A percentile compares a stretch with the other conserved stretches of the same genome.
Conservation (phyloP, 495 filamentous ascomycete genomes). For the Penicillium turbatum region DNA sequence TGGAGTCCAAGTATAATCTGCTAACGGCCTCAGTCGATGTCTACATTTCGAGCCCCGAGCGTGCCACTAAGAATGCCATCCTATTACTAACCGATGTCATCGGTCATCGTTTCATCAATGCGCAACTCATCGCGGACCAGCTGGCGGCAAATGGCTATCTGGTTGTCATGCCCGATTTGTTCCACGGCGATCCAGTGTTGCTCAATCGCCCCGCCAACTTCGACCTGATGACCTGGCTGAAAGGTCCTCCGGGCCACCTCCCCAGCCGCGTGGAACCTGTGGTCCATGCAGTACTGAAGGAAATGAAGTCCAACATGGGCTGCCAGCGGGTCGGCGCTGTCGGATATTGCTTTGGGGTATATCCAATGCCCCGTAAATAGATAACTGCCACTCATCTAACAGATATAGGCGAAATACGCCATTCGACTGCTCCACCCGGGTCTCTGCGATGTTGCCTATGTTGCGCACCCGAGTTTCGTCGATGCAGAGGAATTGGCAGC, state of each 20-base stretch:
- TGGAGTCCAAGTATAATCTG: background rate
- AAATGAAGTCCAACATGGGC: constrained; percentile 49
- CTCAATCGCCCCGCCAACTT: constrained; percentile 26
- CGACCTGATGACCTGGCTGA: constrained; percentile 28
- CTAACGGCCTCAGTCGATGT: constrained; percentile 22
- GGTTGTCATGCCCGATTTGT: constrained; percentile 59
- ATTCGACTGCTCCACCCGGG: constrained; percentile 36
- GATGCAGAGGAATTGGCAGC: constrained; percentile 62
- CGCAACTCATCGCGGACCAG: constrained; percentile 59
- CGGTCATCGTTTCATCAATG: constrained; percentile 33
- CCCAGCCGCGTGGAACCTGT: constrained; percentile 55
- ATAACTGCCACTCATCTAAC: background rate
- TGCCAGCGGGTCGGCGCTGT: constrained; percentile 60
- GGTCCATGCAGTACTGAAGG: constrained; percentile 49
- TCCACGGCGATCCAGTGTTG: constrained; percentile 32
- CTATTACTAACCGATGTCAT: constrained; percentile 34
- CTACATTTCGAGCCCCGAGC: constrained; percentile 26
- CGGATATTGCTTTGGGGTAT: constrained; percentile 73
- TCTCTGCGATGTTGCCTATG: constrained; percentile 53
- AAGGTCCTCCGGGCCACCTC: constrained; percentile 52
- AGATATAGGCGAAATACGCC: constrained; percentile 45
- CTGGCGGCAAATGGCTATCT: constrained; percentile 74
- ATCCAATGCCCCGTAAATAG: background rate
- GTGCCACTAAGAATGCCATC: constrained; percentile 23
- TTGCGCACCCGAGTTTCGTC: constrained; percentile 70